Percentiles rank a stretch among this genome's conserved stretches.
phyloP scores from a whole-genome alignment of 164 flowering plant genomes.

The Magnolia kwangsiensis region DNA sequence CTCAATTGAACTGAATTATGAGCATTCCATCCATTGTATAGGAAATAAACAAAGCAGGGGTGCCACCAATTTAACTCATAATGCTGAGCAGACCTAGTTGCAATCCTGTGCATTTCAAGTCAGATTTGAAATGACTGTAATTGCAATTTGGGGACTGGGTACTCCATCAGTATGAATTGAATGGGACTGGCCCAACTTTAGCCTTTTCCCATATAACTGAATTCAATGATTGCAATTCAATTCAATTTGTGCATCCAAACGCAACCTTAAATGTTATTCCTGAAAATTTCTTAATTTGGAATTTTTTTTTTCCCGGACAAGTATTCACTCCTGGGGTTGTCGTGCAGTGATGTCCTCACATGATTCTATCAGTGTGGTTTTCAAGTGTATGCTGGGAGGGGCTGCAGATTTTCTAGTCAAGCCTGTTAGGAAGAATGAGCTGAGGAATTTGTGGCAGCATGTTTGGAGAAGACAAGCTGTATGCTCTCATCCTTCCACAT shows the following conservation, averaged over 20 bases:
- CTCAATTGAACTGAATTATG: neutral
- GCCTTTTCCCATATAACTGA: neutral
- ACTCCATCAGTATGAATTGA: neutral
- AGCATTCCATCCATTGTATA: neutral
- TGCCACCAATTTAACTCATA: neutral
- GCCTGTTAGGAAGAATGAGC: conserved; percentile 87
- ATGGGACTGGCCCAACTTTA: neutral
- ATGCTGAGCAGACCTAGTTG: neutral
- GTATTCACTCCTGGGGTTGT: conserved; percentile 2
- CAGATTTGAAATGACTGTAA: neutral
- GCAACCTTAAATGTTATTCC: neutral
- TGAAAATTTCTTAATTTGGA: neutral
- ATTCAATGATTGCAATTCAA: too few species aligned
- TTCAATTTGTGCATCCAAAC: too few species aligned
- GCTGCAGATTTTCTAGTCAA: conserved; percentile 95
- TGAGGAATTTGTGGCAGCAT: conserved; percentile 96
- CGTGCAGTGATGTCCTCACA: conserved; percentile 92
- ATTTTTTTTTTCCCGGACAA: neutral
- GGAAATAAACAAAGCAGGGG: neutral
- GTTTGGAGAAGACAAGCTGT: conserved; percentile 93
- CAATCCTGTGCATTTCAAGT: neutral
- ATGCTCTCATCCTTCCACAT: conserved; percentile 20
- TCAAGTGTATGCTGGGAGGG: conserved; percentile 89
- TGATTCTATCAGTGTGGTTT: conserved; percentile 73
- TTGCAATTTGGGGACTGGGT: neutral